phyloP scores from a whole-genome alignment of 176 grass and related monocot genomes.

The Raddia distichophylla region DNA sequence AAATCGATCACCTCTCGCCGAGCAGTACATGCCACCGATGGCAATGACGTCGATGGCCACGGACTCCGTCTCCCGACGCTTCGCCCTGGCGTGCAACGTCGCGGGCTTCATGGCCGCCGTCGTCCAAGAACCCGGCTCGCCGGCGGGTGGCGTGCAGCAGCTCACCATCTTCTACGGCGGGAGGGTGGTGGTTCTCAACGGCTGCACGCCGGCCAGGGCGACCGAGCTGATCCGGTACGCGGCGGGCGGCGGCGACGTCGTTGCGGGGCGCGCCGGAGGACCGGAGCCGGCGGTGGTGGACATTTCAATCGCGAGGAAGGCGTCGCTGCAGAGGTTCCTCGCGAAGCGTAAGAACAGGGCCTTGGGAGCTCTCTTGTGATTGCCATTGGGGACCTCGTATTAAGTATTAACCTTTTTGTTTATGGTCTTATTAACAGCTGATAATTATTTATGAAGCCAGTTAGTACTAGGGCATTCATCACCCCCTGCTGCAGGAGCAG shows the following conservation, averaged over 20 bases:
- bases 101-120: background rate
- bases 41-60: background rate
- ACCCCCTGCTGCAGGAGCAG: too few relatives aligned
- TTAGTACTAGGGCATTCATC: too few relatives aligned
- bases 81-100: conserved; percentile 61
- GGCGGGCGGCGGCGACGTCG: background rate
- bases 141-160: conserved; percentile 19
- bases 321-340: conserved; percentile 74
- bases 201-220: conserved; percentile 58
- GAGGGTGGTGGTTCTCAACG: conserved; percentile 65
- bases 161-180: conserved; percentile 84
- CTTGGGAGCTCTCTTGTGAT: too few relatives aligned
- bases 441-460: too few relatives aligned
- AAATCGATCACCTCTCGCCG: background rate
- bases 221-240: conserved; percentile 44
- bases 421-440: too few relatives aligned
- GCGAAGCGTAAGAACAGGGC: conserved; percentile 76
- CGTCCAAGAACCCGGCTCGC: background rate
- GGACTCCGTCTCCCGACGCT: conserved; percentile 38
- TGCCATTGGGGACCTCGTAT: too few relatives aligned
- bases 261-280: background rate
- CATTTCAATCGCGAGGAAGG: conserved; percentile 73
- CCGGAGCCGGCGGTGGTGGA: conserved; percentile 22
- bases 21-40: background rate
- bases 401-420: too few relatives aligned